A percentile compares a stretch with the other conserved stretches of the same genome.
Evolutionary conservation across 345 rosid species (phyloP).

Genomic region (Excoecaria agallocha): DNA sequence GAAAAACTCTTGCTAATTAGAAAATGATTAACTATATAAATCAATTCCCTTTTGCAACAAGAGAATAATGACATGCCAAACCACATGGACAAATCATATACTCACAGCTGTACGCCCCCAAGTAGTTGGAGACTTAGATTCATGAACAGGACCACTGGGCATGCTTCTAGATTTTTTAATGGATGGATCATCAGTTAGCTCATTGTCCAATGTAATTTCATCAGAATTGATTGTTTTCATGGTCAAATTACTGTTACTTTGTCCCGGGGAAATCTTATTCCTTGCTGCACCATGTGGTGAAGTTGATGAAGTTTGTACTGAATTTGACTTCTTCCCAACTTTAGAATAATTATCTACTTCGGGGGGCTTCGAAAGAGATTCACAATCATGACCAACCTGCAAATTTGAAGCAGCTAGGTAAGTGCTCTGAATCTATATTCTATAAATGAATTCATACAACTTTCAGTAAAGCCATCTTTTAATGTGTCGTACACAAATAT

Average conservation of each 20-base stretch:
- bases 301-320: constrained; percentile 30
- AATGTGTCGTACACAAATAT: not conserved
- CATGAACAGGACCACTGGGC: constrained; percentile 38
- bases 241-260: constrained; percentile 21
- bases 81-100: constrained; percentile 21
- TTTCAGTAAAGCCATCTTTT: not conserved
- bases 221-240: constrained; percentile 26
- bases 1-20: constrained; percentile 4
- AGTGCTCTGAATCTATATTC: not conserved
- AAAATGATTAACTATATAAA: not conserved
- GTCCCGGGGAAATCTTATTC: constrained; percentile 26
- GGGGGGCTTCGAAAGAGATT: constrained; percentile 39
- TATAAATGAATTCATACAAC: not conserved
- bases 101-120: constrained; percentile 85
- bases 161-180: constrained; percentile 39
- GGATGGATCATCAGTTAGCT: constrained; percentile 26
- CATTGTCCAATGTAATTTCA: constrained; percentile 32
- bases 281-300: constrained; percentile 26
- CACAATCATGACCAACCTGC: constrained; percentile 47
- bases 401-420: constrained; percentile 13
- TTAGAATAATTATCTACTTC: constrained; percentile 28
- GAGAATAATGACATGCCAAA: not conserved
- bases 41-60: constrained; percentile 4
- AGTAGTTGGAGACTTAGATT: constrained; percentile 29
- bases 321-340: constrained; percentile 35